Percentiles rank a stretch among this genome's conserved stretches.
Conservation (phyloP, 192 early-diverging fungal genomes). For the Lobosporangium transversale region DNA sequence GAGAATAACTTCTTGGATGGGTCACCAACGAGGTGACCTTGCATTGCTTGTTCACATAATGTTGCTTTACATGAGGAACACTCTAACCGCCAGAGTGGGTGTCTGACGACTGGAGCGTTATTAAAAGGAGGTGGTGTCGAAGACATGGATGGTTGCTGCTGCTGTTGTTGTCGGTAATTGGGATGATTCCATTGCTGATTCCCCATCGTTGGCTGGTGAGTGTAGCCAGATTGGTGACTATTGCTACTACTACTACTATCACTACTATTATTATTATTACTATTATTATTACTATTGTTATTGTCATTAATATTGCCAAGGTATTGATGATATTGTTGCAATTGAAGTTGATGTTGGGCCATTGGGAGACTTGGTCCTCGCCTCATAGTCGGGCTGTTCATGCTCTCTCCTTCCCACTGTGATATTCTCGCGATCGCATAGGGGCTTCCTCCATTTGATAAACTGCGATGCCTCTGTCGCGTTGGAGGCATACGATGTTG, state of each 20-base stretch:
- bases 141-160: constrained; percentile 19
- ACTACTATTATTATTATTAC: too few species aligned
- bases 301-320: too few species aligned
- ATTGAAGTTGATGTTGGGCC: constrained; percentile 20
- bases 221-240: constrained; percentile 22
- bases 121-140: constrained; percentile 24
- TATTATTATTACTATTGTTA: too few species aligned
- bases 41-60: constrained; percentile 43
- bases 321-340: constrained; percentile 14
- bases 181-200: too few species aligned
- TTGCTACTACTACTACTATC: too few species aligned
- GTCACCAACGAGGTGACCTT: constrained; percentile 42
- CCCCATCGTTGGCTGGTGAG: constrained; percentile 19
- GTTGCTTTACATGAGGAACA: constrained; percentile 40
- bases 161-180: constrained; percentile 11
- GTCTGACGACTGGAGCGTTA: constrained; percentile 31
- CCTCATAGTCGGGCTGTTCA: constrained; percentile 15
- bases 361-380: constrained; percentile 30
- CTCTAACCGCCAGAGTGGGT: constrained; percentile 42
- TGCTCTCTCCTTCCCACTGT: constrained; percentile 17
- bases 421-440: constrained; percentile 1
- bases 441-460: constrained; percentile 14
- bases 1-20: constrained; percentile 45
- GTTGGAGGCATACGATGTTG: constrained; percentile 7
- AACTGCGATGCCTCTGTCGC: constrained; percentile 30